Conservation (phyloP, 2,329 filamentous ascomycete genomes). For the Emmonsia crescens region DNA sequence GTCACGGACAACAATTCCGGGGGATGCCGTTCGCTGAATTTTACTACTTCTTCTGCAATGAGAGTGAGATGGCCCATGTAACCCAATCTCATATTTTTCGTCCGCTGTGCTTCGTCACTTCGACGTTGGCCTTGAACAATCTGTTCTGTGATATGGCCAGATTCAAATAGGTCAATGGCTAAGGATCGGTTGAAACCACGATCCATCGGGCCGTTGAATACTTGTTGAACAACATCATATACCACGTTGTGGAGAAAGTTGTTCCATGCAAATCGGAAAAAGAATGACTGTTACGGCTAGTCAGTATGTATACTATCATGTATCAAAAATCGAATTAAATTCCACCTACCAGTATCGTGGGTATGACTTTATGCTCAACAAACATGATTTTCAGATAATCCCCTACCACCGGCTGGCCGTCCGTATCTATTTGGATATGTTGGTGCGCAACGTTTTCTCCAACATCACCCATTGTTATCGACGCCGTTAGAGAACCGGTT, state of each 20-base stretch:
- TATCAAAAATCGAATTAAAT: conserved; percentile 2
- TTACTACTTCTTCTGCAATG: conserved; percentile 96
- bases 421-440: conserved; percentile 47
- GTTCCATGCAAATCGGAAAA: conserved; percentile 98
- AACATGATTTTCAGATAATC: conserved; percentile 95
- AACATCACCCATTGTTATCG: conserved; percentile 2
- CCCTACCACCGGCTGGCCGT: conserved; percentile 72
- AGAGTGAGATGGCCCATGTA: conserved; percentile 98
- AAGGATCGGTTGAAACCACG: conserved; percentile 83
- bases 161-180: conserved; percentile 86
- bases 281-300: conserved; percentile 60
- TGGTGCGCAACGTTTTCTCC: conserved; percentile 8
- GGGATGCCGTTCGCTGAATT: conserved; percentile 90
- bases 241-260: conserved; percentile 99
- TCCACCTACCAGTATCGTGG: conserved; percentile 74
- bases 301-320: background rate
- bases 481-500: background rate
- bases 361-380: conserved; percentile 86
- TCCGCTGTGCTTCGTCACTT: conserved; percentile 74
- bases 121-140: conserved; percentile 84
- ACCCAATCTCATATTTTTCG: conserved; percentile 80
- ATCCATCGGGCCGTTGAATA: conserved; percentile 97
- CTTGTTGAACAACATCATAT: conserved; percentile 97
- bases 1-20: conserved; percentile 74
- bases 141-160: conserved; percentile 75